phyloP scores from a whole-genome alignment of 345 rosid genomes.

The Murraya paniculata region DNA sequence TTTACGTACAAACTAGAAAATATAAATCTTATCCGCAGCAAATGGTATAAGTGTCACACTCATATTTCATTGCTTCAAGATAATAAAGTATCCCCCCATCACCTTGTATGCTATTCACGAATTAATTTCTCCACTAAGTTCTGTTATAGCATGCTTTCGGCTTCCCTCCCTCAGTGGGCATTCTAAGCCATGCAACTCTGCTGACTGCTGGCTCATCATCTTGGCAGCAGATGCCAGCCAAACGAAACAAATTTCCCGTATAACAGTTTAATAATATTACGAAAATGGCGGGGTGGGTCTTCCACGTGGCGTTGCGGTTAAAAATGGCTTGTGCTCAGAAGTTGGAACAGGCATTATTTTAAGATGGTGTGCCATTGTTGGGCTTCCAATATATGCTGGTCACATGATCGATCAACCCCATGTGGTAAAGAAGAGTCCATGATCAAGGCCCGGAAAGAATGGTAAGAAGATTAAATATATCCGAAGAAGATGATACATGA shows the following conservation, averaged over 20 bases:
- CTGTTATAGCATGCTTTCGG: neutral
- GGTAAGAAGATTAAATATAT: neutral
- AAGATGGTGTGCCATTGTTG: too few relatives aligned
- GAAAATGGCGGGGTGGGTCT: too few relatives aligned
- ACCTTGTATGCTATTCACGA: conserved; percentile 16
- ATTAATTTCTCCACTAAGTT: conserved; percentile 7
- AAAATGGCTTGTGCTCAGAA: too few relatives aligned
- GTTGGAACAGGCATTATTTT: too few relatives aligned
- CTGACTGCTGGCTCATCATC: neutral
- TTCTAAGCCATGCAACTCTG: conserved; percentile 10
- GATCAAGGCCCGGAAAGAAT: neutral
- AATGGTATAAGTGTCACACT: neutral
- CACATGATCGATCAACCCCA: neutral
- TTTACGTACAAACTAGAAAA: conserved; percentile 20
- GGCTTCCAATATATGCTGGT: too few relatives aligned
- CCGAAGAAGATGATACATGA: neutral
- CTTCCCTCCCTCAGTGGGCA: conserved; percentile 3
- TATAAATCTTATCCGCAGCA: conserved; percentile 8
- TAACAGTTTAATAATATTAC: too few relatives aligned
- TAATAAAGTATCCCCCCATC: conserved; percentile 2
- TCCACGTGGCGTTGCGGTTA: too few relatives aligned
- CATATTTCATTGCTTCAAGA: conserved; percentile 8
- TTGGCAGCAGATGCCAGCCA: too few relatives aligned
- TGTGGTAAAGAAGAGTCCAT: neutral
- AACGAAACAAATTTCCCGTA: too few relatives aligned